Evolutionary conservation across 805 yeast genomes (phyloP), one percentile per base, ranked within the genome.

Genomic region (Metschnikowia chrysomelidarum): DNA sequence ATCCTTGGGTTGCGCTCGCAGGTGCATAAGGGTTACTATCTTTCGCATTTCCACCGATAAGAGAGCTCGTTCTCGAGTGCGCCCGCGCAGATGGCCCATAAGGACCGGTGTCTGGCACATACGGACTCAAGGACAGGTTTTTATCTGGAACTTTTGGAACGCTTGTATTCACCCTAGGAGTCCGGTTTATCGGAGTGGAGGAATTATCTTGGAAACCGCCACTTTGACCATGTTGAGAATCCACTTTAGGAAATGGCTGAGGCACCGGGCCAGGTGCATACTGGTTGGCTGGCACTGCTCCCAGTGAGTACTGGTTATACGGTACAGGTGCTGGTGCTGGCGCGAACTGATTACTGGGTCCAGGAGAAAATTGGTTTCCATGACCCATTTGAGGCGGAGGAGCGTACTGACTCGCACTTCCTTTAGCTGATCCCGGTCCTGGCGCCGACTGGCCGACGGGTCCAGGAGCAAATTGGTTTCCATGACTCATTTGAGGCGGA

Each of bases 21-120:
- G 71, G 71, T 6, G 70, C 71, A 36, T 67, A 66, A 2, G 72
- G 73, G 30, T 67, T 67, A 11, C 53, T 46, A 22, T 64, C 71
- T 39, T 59, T 67, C 3, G 67, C 66, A 31, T 53, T 62, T 6
- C 47, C 66, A 2, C 71, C 71, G 9, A 67, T 56, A 21, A 67
- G 49, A 1, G 72, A 66, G 41, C 58, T 60, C 3, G 67, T 62
- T 39, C 73, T 48, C 5, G 71, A 64, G 40, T 66, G 71, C 0
- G 62, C 53, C 30, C 59, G 56, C 23, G 42, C 60, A 24, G 53
- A 51, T 4, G 73, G 73, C 6, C 66, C 72, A 38, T 67, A 67
- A 3, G 71, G 73, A 6, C 73, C 73, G 8, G 68, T 54, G 30
- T 58, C 56, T 1, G 73, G 73, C 8, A 67, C 66, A 43, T 67